Evolutionary conservation across 2,329 filamentous ascomycete genomes (phyloP).

Genomic region (Aspergillus sp.): DNA sequence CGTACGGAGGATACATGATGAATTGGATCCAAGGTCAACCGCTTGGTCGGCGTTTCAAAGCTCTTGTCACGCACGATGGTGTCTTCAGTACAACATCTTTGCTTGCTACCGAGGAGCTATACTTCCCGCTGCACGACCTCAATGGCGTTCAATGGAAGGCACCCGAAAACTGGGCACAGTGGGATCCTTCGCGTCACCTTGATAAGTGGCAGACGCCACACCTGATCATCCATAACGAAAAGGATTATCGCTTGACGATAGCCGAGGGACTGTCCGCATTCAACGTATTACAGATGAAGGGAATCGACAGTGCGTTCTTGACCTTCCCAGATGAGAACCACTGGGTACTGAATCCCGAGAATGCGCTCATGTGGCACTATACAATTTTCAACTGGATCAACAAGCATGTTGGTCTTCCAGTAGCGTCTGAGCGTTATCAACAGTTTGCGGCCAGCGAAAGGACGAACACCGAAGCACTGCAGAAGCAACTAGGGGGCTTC

Average conservation of each 20-base stretch:
- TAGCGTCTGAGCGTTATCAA: constrained; percentile 37
- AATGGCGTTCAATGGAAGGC: constrained; percentile 52
- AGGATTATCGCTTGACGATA: constrained; percentile 85
- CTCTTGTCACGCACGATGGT: constrained; percentile 57
- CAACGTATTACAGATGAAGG: constrained; percentile 75
- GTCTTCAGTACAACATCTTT: constrained; percentile 47
- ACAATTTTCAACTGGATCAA: constrained; percentile 79
- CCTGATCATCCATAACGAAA: constrained; percentile 84
- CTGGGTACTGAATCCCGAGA: constrained; percentile 89
- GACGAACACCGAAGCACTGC: constrained; percentile 1
- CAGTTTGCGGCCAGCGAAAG: constrained; percentile 8
- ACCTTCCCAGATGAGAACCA: constrained; percentile 79
- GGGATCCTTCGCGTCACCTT: constrained; percentile 58
- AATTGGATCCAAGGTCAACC: constrained; percentile 59
- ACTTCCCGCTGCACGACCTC: constrained; percentile 56
- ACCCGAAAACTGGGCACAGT: constrained; percentile 53
- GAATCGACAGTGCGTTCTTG: constrained; percentile 74
- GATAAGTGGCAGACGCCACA: constrained; percentile 82
- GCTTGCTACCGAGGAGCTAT: constrained; percentile 53
- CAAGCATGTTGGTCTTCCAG: constrained; percentile 54
- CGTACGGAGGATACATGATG: constrained; percentile 62
- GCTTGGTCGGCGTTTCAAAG: constrained; percentile 57
- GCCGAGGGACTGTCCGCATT: constrained; percentile 82
- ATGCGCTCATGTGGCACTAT: constrained; percentile 84
- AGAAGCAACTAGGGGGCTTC: constrained; percentile 20